A percentile compares a stretch with the other conserved stretches of the same genome.
Evolutionary conservation across 805 yeast species (phyloP).

Genomic region (Ogataea methylovora): DNA sequence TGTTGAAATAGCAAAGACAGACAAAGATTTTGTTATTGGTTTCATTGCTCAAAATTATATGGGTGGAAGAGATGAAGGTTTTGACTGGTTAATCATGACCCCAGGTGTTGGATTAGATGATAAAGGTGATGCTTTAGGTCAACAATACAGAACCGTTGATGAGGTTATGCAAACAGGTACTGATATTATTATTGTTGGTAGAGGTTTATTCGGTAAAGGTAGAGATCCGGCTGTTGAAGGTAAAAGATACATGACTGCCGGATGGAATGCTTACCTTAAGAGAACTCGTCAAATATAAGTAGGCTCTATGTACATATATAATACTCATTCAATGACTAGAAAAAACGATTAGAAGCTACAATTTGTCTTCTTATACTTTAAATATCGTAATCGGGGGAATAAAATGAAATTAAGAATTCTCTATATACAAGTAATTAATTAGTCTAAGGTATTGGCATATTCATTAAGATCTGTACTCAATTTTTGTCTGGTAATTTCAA

Average conservation of each 20-base stretch:
- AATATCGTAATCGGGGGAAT: background rate
- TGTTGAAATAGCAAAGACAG: slow-evolving; percentile 77
- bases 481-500: slow-evolving; percentile 65
- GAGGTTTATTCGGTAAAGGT: slow-evolving; percentile 92
- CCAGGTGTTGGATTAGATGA: slow-evolving; percentile 99
- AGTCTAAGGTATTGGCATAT: background rate
- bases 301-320: background rate
- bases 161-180: slow-evolving; percentile 82
- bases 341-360: background rate
- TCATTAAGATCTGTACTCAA: slow-evolving; percentile 22
- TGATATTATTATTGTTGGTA: slow-evolving; percentile 95
- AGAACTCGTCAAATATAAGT: slow-evolving; percentile 18
- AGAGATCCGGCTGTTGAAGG: slow-evolving; percentile 88
- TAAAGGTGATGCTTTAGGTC: slow-evolving; percentile 93
- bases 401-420: too few relatives aligned
- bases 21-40: slow-evolving; percentile 88
- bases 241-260: slow-evolving; percentile 82
- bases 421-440: too few relatives aligned
- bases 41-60: slow-evolving; percentile 89
- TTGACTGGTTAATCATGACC: slow-evolving; percentile 94
- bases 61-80: slow-evolving; percentile 78
- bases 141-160: slow-evolving; percentile 89
- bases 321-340: slow-evolving; percentile 1
- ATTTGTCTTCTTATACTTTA: too few relatives aligned
- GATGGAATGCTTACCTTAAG: slow-evolving; percentile 83